Percentiles rank a stretch among this genome's conserved stretches.
These are phyloP conservation scores for Sugiyamaella lignohabitans DNA, from an alignment of 805 yeast genomes.

Conservation along the genomic window DNA sequence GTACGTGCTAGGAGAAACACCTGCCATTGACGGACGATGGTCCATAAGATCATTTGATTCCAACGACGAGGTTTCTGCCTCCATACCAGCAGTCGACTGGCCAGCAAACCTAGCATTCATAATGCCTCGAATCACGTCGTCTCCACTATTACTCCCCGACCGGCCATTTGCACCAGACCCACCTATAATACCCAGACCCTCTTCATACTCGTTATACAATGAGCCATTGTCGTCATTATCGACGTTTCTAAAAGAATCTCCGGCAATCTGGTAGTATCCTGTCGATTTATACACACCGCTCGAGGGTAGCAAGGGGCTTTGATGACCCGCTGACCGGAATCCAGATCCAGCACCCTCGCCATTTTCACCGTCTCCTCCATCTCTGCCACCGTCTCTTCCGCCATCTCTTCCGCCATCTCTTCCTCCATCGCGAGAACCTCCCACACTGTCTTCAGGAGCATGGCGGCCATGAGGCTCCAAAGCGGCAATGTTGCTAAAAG, in stretches of 20 bases:
- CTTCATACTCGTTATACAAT: not conserved
- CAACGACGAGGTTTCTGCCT: constrained; percentile 1
- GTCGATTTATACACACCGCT: not conserved
- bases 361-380: not conserved
- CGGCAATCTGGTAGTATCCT: constrained; percentile 17
- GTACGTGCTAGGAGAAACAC: not conserved
- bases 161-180: not conserved
- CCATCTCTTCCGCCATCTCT: not conserved
- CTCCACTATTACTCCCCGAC: not conserved
- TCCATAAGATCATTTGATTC: constrained; percentile 18
- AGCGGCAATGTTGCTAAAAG: constrained; percentile 17
- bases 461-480: constrained; percentile 17
- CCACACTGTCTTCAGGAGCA: constrained; percentile 2
- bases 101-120: no score
- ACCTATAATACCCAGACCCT: not conserved
- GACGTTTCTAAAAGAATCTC: constrained; percentile 7
- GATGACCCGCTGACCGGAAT: not conserved
- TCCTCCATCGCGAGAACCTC: not conserved
- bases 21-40: constrained; percentile 12
- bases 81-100: constrained; percentile 7
- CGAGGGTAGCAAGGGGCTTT: not conserved
- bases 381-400: not conserved
- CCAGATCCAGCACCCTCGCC: not conserved
- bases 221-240: constrained; percentile 10
- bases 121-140: constrained; percentile 1